Base-by-base conservation (phyloP, 768 basidiomycete genomes). In the Kwoniella mangroviensis region DNA sequence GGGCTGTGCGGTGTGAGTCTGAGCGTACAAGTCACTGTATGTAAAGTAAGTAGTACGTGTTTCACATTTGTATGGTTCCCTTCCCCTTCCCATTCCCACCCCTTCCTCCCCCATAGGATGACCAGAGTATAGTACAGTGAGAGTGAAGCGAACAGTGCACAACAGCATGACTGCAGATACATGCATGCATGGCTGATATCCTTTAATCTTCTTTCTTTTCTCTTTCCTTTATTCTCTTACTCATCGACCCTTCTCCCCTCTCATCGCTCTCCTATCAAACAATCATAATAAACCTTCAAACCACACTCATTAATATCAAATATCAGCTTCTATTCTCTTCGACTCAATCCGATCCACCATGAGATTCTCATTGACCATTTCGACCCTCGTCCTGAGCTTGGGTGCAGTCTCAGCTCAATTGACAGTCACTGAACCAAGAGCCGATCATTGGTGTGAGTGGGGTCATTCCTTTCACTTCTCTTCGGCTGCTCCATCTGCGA, bases 381-480 rank as follows among this genome's bases (percentile, higher is more conserved):
- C 64, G 2, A 21, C 64, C 26, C 51, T 71, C 40, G 45, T 56
- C 21, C 5, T 68, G 22, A 51, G 54, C 41, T 22, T 56, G 13
- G 63, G 63, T 3, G 42, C 56, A 3, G 63, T 59, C 61, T 61
- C 45, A 15, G 74, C 72, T 12, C 28, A 40, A 26, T 62, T 78
- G 52, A 72, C 66, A 7, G 41, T 78, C 17, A 61, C 64, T 41
- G 51, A 75, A 54, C 77, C 77, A 1, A 63, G 61, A 17, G 61
- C 74, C 13, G 55, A 57, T 45, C 70, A 70, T n/a, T 78, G 77
- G 77, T 78, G 77, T 78, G 28, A 69, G 76, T n/a, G n/a, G n/a
- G n/a, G n/a, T n/a, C n/a, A n/a, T n/a, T n/a, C n/a, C n/a, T n/a
- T n/a, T n/a, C n/a, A n/a, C n/a, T n/a, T n/a, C 19, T n/a, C 45